phyloP scores from a whole-genome alignment of 257 asterid species.

The Penstemon eatonii region DNA sequence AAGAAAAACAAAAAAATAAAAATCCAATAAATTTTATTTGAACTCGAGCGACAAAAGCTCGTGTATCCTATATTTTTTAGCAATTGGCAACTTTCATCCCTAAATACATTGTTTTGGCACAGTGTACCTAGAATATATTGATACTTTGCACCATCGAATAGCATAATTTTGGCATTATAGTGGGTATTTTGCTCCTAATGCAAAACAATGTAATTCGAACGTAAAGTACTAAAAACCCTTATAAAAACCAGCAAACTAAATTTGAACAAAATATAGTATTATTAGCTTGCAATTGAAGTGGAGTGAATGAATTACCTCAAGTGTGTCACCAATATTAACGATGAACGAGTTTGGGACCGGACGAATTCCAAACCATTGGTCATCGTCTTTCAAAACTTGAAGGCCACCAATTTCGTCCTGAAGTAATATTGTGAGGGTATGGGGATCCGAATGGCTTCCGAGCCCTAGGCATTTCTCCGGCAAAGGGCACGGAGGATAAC shows the following conservation, averaged over 20 bases:
- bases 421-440: conserved; percentile 29
- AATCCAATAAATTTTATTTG: no score
- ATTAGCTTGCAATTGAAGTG: background rate
- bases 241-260: background rate
- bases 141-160: no score
- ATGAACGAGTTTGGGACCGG: conserved; percentile 29
- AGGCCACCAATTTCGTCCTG: conserved; percentile 34
- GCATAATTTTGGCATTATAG: no score
- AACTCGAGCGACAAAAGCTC: no score
- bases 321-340: conserved; percentile 38
- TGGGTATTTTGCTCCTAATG: no score
- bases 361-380: conserved; percentile 27
- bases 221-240: background rate
- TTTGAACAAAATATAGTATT: background rate
- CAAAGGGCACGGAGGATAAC: conserved; percentile 32
- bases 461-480: conserved; percentile 27
- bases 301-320: conserved; percentile 26
- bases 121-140: no score
- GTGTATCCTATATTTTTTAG: no score
- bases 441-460: conserved; percentile 36
- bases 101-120: no score
- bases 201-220: no score
- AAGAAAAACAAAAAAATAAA: no score
- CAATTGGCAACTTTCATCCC: no score
- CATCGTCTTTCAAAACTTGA: conserved; percentile 25